These are phyloP conservation scores for Eruca vesicaria DNA, from an alignment of 441 rosid species.

Conservation along the genomic window DNA sequence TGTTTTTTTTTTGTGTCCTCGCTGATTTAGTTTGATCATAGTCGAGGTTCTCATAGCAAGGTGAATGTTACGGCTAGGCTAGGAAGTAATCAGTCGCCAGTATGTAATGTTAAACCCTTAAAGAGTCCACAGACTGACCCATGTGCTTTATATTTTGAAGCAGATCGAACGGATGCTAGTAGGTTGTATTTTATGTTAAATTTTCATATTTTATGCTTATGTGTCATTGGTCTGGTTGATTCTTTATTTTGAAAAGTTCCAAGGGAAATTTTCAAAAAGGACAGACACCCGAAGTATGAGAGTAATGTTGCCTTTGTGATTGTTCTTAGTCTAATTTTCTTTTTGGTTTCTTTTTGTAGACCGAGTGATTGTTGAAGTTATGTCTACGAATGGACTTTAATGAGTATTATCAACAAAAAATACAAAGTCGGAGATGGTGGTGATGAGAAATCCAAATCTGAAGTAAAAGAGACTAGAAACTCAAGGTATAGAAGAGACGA, in stretches of 20 bases:
- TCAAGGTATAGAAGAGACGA: constrained; percentile 34
- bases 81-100: not conserved
- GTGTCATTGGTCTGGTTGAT: not conserved
- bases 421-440: not conserved
- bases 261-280: not conserved
- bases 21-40: not conserved
- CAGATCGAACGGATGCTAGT: constrained; percentile 83
- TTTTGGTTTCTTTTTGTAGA: not conserved
- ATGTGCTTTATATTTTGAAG: not conserved
- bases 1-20: not conserved
- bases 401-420: not conserved
- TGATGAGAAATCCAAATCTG: not conserved
- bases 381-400: too few relatives aligned
- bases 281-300: not conserved
- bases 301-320: not conserved
- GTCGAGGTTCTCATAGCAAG: not conserved
- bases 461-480: not conserved
- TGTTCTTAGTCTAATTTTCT: not conserved
- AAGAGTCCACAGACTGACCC: constrained; percentile 16
- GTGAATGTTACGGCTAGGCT: not conserved
- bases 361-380: not conserved
- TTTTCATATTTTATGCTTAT: too few relatives aligned
- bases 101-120: not conserved
- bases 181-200: too few relatives aligned
- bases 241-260: not conserved